Evolutionary conservation across 345 rosid genomes (phyloP).

Genomic region (Streptanthus diversifolius): DNA sequence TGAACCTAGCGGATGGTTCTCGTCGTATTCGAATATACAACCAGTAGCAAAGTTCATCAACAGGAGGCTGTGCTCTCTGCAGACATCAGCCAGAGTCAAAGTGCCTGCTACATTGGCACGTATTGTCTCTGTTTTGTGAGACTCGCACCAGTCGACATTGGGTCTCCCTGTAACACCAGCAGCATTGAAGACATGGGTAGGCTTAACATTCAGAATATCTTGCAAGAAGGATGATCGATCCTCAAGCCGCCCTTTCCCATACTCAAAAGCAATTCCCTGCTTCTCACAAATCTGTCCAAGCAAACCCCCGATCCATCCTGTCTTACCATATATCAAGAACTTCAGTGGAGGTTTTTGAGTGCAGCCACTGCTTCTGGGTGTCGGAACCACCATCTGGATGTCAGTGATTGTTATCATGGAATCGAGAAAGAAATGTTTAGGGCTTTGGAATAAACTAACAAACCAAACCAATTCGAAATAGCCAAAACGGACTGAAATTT

Average conservation of each 20-base stretch:
- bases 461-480: too few relatives aligned
- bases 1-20: conserved; percentile 49
- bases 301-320: conserved; percentile 72
- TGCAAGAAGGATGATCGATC: conserved; percentile 53
- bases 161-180: conserved; percentile 76
- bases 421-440: too few relatives aligned
- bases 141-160: conserved; percentile 74
- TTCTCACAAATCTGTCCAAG: conserved; percentile 61
- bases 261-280: conserved; percentile 57
- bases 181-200: conserved; percentile 73
- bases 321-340: conserved; percentile 66
- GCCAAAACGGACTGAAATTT: too few relatives aligned
- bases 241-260: conserved; percentile 65
- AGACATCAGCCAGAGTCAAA: conserved; percentile 60
- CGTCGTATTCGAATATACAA: conserved; percentile 67
- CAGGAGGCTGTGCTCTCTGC: conserved; percentile 59
- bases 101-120: conserved; percentile 66
- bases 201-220: conserved; percentile 51
- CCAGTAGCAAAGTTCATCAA: conserved; percentile 72
- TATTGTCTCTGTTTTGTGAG: conserved; percentile 62
- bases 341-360: conserved; percentile 40
- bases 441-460: too few relatives aligned
- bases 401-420: too few relatives aligned
- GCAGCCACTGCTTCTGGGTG: conserved; percentile 31
- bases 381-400: conserved; percentile 53